These are phyloP conservation scores for Cladosporium halotolerans DNA, from an alignment of 2,329 filamentous ascomycete genomes.

Conservation along the genomic window DNA sequence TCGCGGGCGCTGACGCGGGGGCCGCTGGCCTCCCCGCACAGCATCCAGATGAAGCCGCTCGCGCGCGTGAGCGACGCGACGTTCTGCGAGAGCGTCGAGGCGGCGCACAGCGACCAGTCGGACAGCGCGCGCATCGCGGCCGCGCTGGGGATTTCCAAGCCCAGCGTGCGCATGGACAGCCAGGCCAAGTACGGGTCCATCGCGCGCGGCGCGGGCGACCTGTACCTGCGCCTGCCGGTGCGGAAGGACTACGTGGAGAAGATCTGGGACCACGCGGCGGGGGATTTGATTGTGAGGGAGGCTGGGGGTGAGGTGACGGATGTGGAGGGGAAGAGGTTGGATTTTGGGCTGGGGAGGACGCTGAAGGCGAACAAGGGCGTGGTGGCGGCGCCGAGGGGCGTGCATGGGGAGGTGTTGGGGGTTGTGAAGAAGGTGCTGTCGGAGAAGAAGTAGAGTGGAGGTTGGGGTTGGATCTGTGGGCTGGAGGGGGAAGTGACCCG, in stretches of 20 bases:
- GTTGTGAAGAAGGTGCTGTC: slow-evolving; percentile 75
- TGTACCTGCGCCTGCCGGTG: slow-evolving; percentile 85
- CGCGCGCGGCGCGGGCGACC: slow-evolving; percentile 84
- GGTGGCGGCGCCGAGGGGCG: slow-evolving; percentile 71
- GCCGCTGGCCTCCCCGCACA: slow-evolving; percentile 49
- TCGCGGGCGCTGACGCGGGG: slow-evolving; percentile 63
- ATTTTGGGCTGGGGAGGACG: slow-evolving; percentile 83
- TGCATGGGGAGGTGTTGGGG: slow-evolving; percentile 70
- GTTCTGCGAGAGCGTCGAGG: slow-evolving; percentile 95
- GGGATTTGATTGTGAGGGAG: slow-evolving; percentile 88
- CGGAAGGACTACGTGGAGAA: slow-evolving; percentile 91
- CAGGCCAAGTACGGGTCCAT: slow-evolving; percentile 98
- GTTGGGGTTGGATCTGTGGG: not conserved
- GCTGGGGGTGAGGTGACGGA: slow-evolving; percentile 90
- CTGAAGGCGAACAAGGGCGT: slow-evolving; percentile 89
- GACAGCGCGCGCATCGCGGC: slow-evolving; percentile 80
- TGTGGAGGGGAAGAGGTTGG: slow-evolving; percentile 72
- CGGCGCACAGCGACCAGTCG: slow-evolving; percentile 81
- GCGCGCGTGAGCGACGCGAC: slow-evolving; percentile 70
- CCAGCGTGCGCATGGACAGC: slow-evolving; percentile 93
- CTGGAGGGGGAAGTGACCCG: too few species aligned
- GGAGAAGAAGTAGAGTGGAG: slow-evolving; percentile 30
- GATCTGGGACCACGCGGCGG: slow-evolving; percentile 98
- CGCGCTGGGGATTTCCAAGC: slow-evolving; percentile 77
- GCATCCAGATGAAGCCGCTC: slow-evolving; percentile 74